These are phyloP conservation scores for Alloascoidea hylecoeti DNA, from an alignment of 805 yeast genomes.

Conservation along the genomic window DNA sequence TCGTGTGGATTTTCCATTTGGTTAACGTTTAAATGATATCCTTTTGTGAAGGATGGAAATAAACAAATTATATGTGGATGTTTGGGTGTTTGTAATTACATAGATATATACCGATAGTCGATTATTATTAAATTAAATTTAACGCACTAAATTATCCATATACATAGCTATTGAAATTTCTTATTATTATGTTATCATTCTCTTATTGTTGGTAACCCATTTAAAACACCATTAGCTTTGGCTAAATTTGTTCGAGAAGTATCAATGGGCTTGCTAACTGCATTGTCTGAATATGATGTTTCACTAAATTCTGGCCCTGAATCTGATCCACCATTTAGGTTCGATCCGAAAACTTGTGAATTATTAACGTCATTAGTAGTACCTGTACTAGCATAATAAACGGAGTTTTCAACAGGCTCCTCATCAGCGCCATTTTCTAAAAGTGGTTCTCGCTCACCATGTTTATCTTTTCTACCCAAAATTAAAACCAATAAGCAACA, in stretches of 20 bases:
- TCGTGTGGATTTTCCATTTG: slow-evolving; percentile 83
- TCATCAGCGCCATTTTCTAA: not conserved
- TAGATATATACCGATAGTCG: too few species aligned
- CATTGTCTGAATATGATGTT: not conserved
- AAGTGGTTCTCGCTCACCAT: not conserved
- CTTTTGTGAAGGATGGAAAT: too few species aligned
- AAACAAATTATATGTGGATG: too few species aligned
- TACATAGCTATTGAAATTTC: too few species aligned
- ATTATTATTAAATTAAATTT: too few species aligned
- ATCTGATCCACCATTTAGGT: not conserved
- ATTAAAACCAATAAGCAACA: not conserved
- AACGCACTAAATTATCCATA: too few species aligned
- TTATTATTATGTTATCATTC: too few species aligned
- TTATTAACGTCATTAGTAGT: not conserved
- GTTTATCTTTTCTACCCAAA: not conserved
- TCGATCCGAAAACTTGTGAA: not conserved
- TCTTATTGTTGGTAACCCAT: too few species aligned
- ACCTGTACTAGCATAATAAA: not conserved
- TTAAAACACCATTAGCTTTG: not conserved
- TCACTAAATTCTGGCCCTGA: slow-evolving; percentile 6
- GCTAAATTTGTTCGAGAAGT: not conserved
- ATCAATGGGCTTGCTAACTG: not conserved
- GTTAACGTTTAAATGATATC: too few species aligned
- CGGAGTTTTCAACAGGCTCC: too few species aligned
- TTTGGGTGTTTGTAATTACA: too few species aligned